These are phyloP conservation scores for Eurotiales sp. DNA, from an alignment of 2,329 filamentous ascomycete species.

Conservation along the genomic window DNA sequence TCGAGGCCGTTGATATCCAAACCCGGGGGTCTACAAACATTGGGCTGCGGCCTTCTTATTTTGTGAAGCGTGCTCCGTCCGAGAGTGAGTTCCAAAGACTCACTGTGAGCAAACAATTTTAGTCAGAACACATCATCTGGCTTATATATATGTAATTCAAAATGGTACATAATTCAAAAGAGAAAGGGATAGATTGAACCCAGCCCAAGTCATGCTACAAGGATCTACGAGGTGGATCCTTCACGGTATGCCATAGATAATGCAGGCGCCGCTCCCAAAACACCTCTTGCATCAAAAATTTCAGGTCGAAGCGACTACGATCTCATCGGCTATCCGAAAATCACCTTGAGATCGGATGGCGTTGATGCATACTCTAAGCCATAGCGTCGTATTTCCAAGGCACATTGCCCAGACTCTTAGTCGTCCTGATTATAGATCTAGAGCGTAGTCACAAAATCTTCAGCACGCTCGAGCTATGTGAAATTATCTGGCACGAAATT, in stretches of 20 bases:
- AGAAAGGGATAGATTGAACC: not conserved
- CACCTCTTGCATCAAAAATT: not conserved
- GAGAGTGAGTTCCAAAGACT: no score
- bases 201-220: not conserved
- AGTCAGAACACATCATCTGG: no score
- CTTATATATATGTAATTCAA: no score
- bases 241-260: not conserved
- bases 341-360: not conserved
- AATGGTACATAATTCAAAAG: not conserved
- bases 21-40: no score
- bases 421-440: no score
- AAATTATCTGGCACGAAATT: not conserved
- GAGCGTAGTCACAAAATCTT: no score
- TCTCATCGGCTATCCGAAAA: constrained; percentile 4
- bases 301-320: not conserved
- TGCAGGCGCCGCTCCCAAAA: constrained; percentile 3
- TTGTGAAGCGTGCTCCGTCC: not conserved
- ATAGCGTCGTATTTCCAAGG: not conserved
- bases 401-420: not conserved
- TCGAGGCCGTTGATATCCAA: not conserved
- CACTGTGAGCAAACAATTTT: no score
- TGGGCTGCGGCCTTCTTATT: no score
- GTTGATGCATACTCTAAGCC: not conserved
- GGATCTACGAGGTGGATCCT: constrained; percentile 3
- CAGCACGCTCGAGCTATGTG: not conserved